phyloP scores from a whole-genome alignment of 805 yeast species.

The Saccharomycopsis sp. region DNA sequence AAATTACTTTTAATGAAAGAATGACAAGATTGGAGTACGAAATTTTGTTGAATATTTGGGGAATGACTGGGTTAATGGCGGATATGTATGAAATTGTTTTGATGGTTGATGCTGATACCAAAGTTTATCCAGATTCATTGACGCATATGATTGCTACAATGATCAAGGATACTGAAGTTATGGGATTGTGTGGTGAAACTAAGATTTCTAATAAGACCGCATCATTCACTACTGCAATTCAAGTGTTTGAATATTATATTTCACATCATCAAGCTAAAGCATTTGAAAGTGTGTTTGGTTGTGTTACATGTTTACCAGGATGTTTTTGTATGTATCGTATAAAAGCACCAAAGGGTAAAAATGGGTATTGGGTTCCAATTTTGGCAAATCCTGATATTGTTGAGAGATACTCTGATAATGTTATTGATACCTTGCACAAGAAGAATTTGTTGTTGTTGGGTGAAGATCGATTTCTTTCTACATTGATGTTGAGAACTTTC shows the following conservation, averaged over 20 bases:
- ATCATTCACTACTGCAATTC: constrained; percentile 89
- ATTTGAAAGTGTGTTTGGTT: constrained; percentile 89
- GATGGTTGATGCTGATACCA: constrained; percentile 95
- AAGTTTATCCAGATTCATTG: constrained; percentile 76
- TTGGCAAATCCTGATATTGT: constrained; percentile 90
- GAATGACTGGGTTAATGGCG: constrained; percentile 78
- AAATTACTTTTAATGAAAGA: constrained; percentile 84
- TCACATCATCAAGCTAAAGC: constrained; percentile 95
- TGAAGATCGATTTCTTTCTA: constrained; percentile 81
- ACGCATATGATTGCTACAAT: constrained; percentile 88
- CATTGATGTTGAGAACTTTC: constrained; percentile 81
- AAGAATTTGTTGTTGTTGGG: constrained; percentile 82
- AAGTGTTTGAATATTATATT: constrained; percentile 87
- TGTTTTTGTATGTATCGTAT: constrained; percentile 91
- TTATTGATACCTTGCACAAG: constrained; percentile 73
- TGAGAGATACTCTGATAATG: constrained; percentile 83
- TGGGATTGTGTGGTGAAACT: constrained; percentile 96
- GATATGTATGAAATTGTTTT: constrained; percentile 73
- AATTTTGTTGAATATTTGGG: constrained; percentile 67
- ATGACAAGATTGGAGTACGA: constrained; percentile 88
- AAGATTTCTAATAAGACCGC: constrained; percentile 76
- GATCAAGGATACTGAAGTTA: constrained; percentile 77
- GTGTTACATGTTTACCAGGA: constrained; percentile 93
- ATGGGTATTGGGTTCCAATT: constrained; percentile 88
- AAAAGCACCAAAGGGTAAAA: constrained; percentile 76